These are phyloP conservation scores for Artemisia tridentata DNA, from an alignment of 129 eudicot genomes.

Conservation along the genomic window DNA sequence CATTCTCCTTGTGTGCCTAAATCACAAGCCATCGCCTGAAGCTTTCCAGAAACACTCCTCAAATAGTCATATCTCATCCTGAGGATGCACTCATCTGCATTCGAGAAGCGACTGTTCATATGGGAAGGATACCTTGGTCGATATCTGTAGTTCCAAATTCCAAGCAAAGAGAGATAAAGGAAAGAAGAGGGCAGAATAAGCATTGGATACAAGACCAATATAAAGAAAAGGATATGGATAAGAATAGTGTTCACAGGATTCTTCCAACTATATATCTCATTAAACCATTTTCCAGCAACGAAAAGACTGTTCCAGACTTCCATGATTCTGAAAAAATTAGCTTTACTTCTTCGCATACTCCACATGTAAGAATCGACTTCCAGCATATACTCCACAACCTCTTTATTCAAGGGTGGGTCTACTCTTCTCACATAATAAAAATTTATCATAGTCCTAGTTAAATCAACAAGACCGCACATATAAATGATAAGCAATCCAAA, in stretches of 20 bases:
- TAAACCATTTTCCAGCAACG: constrained; percentile 4
- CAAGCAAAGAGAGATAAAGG: constrained; percentile 63
- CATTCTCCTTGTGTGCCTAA: constrained; percentile 76
- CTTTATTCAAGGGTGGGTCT: constrained; percentile 72
- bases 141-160: constrained; percentile 70
- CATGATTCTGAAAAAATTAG: no score
- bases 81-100: constrained; percentile 46
- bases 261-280: constrained; percentile 62
- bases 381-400: constrained; percentile 70
- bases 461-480: no score
- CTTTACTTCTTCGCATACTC: no score
- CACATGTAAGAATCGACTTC: constrained; percentile 2
- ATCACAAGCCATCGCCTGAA: constrained; percentile 70
- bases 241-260: constrained; percentile 56
- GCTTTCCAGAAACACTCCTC: constrained; percentile 61
- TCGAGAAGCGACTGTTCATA: constrained; percentile 58
- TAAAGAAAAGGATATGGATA: constrained; percentile 39
- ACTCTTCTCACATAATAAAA: constrained; percentile 20
- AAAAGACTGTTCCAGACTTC: no score
- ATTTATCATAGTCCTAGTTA: no score
- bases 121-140: constrained; percentile 65
- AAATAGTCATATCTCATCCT: constrained; percentile 65
- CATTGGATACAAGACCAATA: constrained; percentile 50
- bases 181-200: constrained; percentile 63
- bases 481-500: no score